Percentiles rank a stretch among this genome's conserved stretches.
These are phyloP conservation scores for Fraxinus floribunda DNA, from an alignment of 305 asterid species.

Conservation along the genomic window DNA sequence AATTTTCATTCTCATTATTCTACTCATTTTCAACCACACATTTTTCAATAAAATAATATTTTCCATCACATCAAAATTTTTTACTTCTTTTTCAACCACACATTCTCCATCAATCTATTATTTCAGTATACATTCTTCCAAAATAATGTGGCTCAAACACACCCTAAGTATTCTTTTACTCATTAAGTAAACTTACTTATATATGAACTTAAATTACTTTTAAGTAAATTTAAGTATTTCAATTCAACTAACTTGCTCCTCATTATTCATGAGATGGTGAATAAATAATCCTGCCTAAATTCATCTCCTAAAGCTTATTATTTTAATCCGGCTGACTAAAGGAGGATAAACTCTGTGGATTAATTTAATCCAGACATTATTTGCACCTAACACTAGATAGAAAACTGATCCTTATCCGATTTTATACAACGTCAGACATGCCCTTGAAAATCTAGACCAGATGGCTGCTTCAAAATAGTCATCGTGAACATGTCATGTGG, in stretches of 20 bases:
- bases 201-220: neutral
- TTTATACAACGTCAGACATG: neutral
- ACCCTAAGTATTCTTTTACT: neutral
- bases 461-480: neutral
- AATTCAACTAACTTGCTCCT: neutral
- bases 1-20: too few species aligned
- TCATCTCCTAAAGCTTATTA: neutral
- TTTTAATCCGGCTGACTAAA: neutral
- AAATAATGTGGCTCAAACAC: too few species aligned
- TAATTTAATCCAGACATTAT: neutral
- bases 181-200: neutral
- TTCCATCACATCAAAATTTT: too few species aligned
- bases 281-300: neutral
- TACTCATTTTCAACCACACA: too few species aligned
- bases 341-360: neutral
- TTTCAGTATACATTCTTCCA: too few species aligned
- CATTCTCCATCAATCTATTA: too few species aligned
- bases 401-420: neutral
- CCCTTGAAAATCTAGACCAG: neutral
- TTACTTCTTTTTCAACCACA: too few species aligned
- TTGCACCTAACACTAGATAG: neutral
- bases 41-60: too few species aligned
- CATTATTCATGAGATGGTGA: neutral
- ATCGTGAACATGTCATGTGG: neutral
- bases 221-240: neutral